Conservation (phyloP, 441 rosid genomes). For the Gossypium gossypioides region DNA sequence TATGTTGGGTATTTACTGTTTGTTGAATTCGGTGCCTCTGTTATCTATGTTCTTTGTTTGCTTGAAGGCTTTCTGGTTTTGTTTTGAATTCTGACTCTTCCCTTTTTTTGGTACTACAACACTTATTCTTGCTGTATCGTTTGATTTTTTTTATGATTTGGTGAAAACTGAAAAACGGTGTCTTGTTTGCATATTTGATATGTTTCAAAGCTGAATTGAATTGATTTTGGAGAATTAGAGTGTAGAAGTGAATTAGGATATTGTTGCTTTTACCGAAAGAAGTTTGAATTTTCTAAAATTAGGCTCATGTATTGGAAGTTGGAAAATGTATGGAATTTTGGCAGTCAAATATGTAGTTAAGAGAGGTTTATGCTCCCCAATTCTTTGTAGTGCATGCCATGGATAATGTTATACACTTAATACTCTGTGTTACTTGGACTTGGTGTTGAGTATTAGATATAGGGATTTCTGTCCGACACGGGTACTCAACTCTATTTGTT, state of each 20-base stretch:
- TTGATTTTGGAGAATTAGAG: not conserved
- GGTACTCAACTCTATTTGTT: not conserved
- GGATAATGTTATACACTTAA: not conserved
- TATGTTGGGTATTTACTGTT: conserved; percentile 9
- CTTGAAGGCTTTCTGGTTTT: not conserved
- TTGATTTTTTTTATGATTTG: not conserved
- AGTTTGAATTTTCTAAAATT: not conserved
- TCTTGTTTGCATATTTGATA: not conserved
- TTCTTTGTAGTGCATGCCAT: not conserved
- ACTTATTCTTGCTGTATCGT: not conserved
- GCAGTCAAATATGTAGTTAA: not conserved
- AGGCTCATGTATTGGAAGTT: not conserved
- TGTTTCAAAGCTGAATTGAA: conserved; percentile 2
- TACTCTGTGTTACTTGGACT: not conserved
- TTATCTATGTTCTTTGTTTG: not conserved
- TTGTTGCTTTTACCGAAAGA: not conserved
- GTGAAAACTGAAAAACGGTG: not conserved
- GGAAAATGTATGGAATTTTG: not conserved
- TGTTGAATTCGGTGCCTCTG: not conserved
- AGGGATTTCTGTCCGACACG: not conserved
- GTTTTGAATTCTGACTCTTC: not conserved
- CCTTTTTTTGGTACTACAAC: not conserved
- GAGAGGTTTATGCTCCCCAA: not conserved
- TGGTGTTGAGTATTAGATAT: not conserved
- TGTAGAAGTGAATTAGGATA: not conserved